Percentiles rank a stretch among this genome's conserved stretches.
Conservation (phyloP, 768 basidiomycete genomes). For the Mycena galericulata region DNA sequence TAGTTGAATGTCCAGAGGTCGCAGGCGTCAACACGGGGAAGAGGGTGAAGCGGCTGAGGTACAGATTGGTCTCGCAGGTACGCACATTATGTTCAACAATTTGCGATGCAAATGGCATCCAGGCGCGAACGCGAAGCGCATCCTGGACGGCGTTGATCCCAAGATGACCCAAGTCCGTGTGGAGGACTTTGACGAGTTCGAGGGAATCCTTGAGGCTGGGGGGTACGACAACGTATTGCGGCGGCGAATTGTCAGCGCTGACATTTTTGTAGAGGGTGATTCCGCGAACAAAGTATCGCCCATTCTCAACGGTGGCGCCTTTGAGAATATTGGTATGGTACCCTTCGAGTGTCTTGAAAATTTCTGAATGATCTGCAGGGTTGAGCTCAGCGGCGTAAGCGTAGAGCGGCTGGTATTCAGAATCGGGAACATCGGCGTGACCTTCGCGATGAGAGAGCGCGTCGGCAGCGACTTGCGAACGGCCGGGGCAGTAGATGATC, state of each 20-base stretch:
- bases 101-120: slow-evolving; percentile 20
- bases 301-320: not conserved
- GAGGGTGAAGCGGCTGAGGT: slow-evolving; percentile 34
- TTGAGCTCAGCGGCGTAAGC: too few species aligned
- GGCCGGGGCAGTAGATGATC: slow-evolving; percentile 35
- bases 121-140: slow-evolving; percentile 26
- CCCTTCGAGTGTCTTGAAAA: slow-evolving; percentile 10
- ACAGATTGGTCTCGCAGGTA: slow-evolving; percentile 31
- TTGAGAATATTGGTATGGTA: slow-evolving; percentile 8
- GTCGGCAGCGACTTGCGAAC: slow-evolving; percentile 34
- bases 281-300: slow-evolving; percentile 12
- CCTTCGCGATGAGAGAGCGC: slow-evolving; percentile 35
- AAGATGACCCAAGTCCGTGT: slow-evolving; percentile 34
- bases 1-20: slow-evolving; percentile 38
- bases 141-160: slow-evolving; percentile 31
- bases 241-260: slow-evolving; percentile 1
- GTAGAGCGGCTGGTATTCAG: slow-evolving; percentile 34
- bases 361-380: not conserved
- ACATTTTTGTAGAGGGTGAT: slow-evolving; percentile 2
- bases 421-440: slow-evolving; percentile 25
- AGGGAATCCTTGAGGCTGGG: slow-evolving; percentile 16
- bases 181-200: slow-evolving; percentile 13
- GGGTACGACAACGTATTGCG: slow-evolving; percentile 26
- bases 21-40: slow-evolving; percentile 34
- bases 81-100: slow-evolving; percentile 27